Conservation (phyloP, 768 basidiomycete species). For the Boletus insuetus region DNA sequence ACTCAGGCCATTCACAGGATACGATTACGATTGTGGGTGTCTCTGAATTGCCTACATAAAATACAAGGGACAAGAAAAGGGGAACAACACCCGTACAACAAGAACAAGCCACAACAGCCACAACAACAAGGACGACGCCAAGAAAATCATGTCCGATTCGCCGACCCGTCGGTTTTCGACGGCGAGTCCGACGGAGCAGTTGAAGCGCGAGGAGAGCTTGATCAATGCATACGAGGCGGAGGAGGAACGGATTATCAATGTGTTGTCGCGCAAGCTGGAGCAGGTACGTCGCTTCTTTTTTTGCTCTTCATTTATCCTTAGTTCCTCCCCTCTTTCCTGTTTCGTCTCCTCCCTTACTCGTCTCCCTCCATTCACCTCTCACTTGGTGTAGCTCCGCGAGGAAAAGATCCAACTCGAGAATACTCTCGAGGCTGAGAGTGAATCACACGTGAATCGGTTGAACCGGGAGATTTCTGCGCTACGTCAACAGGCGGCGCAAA, state of each 20-base stretch:
- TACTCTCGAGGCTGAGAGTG: conserved; percentile 79
- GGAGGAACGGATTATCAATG: conserved; percentile 84
- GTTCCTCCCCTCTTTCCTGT: background rate
- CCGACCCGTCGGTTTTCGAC: conserved; percentile 58
- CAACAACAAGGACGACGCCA: background rate
- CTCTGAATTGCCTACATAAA: too few species aligned
- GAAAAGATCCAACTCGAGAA: conserved; percentile 86
- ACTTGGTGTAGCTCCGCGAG: conserved; percentile 61
- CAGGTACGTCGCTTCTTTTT: conserved; percentile 42
- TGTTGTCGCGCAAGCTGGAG: conserved; percentile 79
- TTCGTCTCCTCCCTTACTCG: background rate
- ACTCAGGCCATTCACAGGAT: too few species aligned
- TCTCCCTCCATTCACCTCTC: background rate
- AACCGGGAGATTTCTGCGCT: conserved; percentile 67
- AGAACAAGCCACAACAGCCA: background rate
- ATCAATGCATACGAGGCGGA: conserved; percentile 90
- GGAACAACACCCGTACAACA: background rate
- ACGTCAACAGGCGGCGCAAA: conserved; percentile 38
- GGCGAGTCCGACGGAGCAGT: conserved; percentile 47
- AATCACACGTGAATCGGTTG: conserved; percentile 77
- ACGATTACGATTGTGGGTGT: too few species aligned
- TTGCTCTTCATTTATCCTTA: too few species aligned
- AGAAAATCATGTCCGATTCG: conserved; percentile 33
- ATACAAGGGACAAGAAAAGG: too few species aligned
- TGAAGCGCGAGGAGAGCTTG: conserved; percentile 62